Conservation (phyloP, 2,329 filamentous ascomycete species). For the Talaromyces sp. region DNA sequence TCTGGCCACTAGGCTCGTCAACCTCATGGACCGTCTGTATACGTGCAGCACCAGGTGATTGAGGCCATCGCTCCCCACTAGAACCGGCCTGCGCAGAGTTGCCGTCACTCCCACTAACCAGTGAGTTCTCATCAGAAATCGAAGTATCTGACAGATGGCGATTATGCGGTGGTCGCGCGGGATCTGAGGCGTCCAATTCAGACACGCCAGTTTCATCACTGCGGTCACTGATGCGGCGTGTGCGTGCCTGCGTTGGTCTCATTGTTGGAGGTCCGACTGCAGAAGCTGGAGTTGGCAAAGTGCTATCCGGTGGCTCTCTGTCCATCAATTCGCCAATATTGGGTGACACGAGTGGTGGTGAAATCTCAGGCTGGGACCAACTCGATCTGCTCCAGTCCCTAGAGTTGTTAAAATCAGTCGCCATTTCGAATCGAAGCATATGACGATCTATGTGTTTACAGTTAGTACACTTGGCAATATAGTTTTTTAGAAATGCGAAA, state of each 20-base stretch:
- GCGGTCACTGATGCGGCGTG: slow-evolving; percentile 2
- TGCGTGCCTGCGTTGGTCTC: background rate
- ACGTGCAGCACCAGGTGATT: background rate
- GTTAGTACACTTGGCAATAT: background rate
- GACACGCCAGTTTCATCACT: slow-evolving; percentile 6
- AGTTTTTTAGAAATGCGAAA: background rate
- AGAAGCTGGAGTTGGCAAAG: background rate
- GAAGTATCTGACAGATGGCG: slow-evolving; percentile 5
- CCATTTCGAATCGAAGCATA: slow-evolving; percentile 3
- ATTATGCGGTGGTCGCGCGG: background rate
- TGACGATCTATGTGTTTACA: background rate
- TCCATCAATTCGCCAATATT: slow-evolving; percentile 7
- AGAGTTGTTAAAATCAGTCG: background rate
- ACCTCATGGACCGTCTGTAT: slow-evolving; percentile 7
- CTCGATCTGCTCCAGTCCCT: slow-evolving; percentile 1
- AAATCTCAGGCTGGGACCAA: slow-evolving; percentile 6
- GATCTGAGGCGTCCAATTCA: slow-evolving; percentile 4
- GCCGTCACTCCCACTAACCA: background rate
- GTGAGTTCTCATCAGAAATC: slow-evolving; percentile 2
- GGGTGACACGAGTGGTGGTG: slow-evolving; percentile 5
- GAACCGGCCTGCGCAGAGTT: background rate
- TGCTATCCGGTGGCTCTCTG: background rate
- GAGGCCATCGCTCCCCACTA: background rate
- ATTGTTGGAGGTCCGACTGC: background rate
- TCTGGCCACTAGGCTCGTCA: slow-evolving; percentile 1